phyloP scores from a whole-genome alignment of 2,329 filamentous ascomycete species.

The Teratosphaeria viscida region DNA sequence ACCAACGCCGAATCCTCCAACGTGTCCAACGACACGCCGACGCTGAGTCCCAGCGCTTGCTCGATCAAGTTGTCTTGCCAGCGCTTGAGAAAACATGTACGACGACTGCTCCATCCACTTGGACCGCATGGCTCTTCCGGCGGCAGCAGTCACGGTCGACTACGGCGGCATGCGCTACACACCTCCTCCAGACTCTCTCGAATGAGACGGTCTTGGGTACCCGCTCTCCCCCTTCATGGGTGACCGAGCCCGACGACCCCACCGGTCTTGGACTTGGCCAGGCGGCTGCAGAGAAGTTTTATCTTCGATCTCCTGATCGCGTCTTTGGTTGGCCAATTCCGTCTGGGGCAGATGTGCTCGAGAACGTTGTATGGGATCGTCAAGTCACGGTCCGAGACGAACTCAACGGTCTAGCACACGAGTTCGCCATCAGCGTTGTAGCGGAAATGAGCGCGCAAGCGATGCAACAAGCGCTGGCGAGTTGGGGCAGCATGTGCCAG shows the following conservation, averaged over 20 bases:
- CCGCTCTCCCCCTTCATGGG: not conserved
- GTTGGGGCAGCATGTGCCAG: not conserved
- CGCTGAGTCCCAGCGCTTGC: not conserved
- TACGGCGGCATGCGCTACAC: too few relatives aligned
- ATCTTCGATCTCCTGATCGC: not conserved
- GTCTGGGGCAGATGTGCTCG: not conserved
- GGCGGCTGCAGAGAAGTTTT: not conserved
- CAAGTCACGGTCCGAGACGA: not conserved
- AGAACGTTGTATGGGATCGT: not conserved
- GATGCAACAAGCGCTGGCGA: not conserved
- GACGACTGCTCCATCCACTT: not conserved
- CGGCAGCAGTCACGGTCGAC: too few relatives aligned
- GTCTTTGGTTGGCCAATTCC: not conserved
- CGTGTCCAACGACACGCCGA: not conserved
- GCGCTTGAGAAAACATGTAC: not conserved
- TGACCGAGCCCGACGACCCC: not conserved
- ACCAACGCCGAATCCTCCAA: not conserved
- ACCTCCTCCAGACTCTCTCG: too few relatives aligned
- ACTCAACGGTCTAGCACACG: not conserved
- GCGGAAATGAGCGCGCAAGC: not conserved
- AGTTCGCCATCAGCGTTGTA: not conserved
- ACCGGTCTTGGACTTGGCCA: not conserved
- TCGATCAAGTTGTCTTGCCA: not conserved
- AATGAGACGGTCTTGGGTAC: not conserved
- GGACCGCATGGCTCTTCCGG: too few relatives aligned